These are phyloP conservation scores for Saccharum officinarum DNA, from an alignment of 176 grass and related monocot species.

Conservation along the genomic window DNA sequence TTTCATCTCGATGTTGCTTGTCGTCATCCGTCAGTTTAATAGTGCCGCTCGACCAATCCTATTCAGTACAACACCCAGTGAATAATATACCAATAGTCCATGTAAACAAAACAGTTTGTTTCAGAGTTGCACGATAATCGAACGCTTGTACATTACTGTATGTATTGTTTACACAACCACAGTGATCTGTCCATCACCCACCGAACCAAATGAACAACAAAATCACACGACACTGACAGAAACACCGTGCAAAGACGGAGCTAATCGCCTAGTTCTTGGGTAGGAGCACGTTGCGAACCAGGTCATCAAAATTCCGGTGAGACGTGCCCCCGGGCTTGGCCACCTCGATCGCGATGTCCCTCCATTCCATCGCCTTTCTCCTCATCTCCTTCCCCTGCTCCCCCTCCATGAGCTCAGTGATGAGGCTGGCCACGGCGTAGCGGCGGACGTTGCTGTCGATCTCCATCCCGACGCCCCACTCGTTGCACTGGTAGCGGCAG, in stretches of 20 bases:
- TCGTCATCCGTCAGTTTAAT: background rate
- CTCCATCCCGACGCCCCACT: conserved; percentile 86
- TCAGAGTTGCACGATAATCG: background rate
- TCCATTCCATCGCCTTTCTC: conserved; percentile 56
- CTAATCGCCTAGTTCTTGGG: conserved; percentile 4
- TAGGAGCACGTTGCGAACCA: conserved; percentile 47
- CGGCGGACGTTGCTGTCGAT: conserved; percentile 68
- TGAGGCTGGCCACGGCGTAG: conserved; percentile 50
- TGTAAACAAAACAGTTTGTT: background rate
- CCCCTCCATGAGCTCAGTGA: conserved; percentile 66
- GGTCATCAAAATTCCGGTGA: conserved; percentile 36
- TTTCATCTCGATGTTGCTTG: background rate
- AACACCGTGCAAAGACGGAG: background rate
- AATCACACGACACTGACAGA: background rate
- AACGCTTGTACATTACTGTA: background rate
- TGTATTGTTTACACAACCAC: background rate
- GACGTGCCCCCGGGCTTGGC: conserved; percentile 45
- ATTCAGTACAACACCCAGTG: background rate
- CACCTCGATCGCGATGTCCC: conserved; percentile 32
- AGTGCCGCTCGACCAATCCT: background rate
- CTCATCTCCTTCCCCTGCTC: conserved; percentile 63
- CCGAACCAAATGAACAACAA: background rate
- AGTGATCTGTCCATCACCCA: background rate
- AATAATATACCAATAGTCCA: background rate
- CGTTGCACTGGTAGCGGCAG: conserved; percentile 63